Conservation (phyloP, 768 basidiomycete species). For the Lentinula sp. region DNA sequence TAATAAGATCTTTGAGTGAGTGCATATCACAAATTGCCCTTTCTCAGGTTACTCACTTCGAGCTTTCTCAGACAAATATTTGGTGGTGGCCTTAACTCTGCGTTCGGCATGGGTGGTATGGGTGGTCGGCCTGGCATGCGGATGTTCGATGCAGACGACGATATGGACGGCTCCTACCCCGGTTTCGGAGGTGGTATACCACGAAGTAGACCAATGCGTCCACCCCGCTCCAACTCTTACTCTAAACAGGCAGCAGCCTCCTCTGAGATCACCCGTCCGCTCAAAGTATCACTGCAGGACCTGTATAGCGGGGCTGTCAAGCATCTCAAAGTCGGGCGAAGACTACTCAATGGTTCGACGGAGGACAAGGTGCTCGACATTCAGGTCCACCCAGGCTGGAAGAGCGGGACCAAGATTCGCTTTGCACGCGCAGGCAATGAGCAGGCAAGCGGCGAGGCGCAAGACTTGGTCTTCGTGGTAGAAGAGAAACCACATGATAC, state of each 20-base stretch:
- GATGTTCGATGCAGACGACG: constrained; percentile 33
- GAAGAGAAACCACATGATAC: constrained; percentile 86
- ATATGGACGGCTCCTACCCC: constrained; percentile 36
- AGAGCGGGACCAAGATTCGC: constrained; percentile 90
- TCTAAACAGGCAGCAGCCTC: constrained; percentile 22
- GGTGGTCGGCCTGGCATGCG: constrained; percentile 20
- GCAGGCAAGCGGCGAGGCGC: constrained; percentile 54
- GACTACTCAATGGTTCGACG: constrained; percentile 60
- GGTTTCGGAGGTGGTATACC: constrained; percentile 44
- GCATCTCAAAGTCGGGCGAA: constrained; percentile 80
- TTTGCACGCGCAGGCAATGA: constrained; percentile 89
- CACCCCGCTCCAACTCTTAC: constrained; percentile 16
- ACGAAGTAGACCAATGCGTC: constrained; percentile 36
- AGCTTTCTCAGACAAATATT: constrained; percentile 50
- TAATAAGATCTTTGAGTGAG: constrained; percentile 84
- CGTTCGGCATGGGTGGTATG: constrained; percentile 31
- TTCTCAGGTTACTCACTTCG: neutral
- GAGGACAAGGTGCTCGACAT: constrained; percentile 88
- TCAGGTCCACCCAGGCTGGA: constrained; percentile 85
- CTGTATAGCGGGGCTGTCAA: constrained; percentile 83
- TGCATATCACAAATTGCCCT: constrained; percentile 11
- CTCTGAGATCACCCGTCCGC: constrained; percentile 70
- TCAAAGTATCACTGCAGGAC: constrained; percentile 82
- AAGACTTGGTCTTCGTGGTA: constrained; percentile 95
- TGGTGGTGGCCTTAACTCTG: constrained; percentile 23